Conservation (phyloP, 768 basidiomycete genomes). For the Russula dissimulans region DNA sequence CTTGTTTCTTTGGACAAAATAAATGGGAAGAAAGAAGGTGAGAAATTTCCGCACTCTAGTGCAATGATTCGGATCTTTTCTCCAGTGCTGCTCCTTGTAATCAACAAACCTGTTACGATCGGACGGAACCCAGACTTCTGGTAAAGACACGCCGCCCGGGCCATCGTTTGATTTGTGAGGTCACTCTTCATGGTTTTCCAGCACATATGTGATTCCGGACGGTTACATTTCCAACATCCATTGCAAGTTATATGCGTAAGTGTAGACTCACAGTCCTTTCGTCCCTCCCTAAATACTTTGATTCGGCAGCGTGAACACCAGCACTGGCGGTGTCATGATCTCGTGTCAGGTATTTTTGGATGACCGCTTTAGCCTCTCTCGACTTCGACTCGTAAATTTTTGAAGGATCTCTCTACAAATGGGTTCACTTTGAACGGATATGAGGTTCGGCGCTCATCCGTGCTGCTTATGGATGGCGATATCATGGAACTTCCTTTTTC, state of each 20-base stretch:
- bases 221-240: conserved; percentile 58
- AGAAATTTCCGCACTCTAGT: background rate
- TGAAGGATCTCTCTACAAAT: conserved; percentile 68
- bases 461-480: conserved; percentile 75
- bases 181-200: conserved; percentile 10
- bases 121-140: conserved; percentile 65
- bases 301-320: conserved; percentile 49
- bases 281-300: background rate
- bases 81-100: conserved; percentile 50
- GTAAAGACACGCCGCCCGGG: conserved; percentile 28
- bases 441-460: conserved; percentile 52
- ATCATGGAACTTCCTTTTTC: conserved; percentile 57
- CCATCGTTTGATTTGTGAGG: background rate
- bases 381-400: background rate
- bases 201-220: conserved; percentile 57
- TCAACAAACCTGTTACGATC: conserved; percentile 56
- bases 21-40: conserved; percentile 64
- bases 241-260: conserved; percentile 75
- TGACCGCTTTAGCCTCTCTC: background rate
- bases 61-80: background rate
- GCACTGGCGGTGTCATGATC: conserved; percentile 62
- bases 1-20: conserved; percentile 43
- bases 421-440: conserved; percentile 65
- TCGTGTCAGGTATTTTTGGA: conserved; percentile 56
- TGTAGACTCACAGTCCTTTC: conserved; percentile 6